Percentiles rank a stretch among this genome's conserved stretches.
These are phyloP conservation scores for Thuidium tamariscinum DNA, from an alignment of 225 moss, liverwort and hornwort genomes.

Conservation along the genomic window DNA sequence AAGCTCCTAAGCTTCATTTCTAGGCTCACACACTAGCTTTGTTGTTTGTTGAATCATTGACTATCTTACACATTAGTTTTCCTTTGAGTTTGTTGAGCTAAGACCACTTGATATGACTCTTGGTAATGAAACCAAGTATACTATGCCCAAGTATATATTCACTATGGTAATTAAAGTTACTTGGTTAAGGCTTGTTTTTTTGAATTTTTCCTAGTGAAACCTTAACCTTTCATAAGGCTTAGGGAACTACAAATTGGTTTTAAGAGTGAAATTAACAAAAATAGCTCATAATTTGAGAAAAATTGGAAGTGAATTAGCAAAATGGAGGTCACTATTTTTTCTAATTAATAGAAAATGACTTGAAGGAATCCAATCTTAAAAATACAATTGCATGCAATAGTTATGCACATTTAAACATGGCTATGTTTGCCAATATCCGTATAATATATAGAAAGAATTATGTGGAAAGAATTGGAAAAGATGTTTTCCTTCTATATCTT, in stretches of 20 bases:
- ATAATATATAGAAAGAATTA: not conserved
- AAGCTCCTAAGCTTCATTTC: no score
- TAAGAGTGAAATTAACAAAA: fast-evolving
- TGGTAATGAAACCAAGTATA: not conserved
- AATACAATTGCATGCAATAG: not conserved
- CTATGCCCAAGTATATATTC: not conserved
- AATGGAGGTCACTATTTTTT: not conserved
- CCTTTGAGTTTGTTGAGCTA: not conserved
- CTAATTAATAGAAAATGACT: fast-evolving
- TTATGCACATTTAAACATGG: fast-evolving
- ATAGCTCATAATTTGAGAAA: not conserved
- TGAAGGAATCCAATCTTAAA: fast-evolving
- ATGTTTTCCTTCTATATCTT: not conserved
- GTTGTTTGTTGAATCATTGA: no score
- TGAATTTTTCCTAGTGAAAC: no score
- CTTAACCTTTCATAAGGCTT: no score
- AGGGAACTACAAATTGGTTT: not conserved
- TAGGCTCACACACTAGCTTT: no score
- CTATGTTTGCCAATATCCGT: fast-evolving
- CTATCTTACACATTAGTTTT: fast-evolving
- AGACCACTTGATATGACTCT: not conserved
- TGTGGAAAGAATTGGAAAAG: not conserved
- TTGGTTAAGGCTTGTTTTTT: not conserved
- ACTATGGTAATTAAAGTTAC: not conserved
- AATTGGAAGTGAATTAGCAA: not conserved